A percentile compares a stretch with the other conserved stretches of the same genome.
Conservation (phyloP, 129 eudicot species). For the Centaurea solstitialis region DNA sequence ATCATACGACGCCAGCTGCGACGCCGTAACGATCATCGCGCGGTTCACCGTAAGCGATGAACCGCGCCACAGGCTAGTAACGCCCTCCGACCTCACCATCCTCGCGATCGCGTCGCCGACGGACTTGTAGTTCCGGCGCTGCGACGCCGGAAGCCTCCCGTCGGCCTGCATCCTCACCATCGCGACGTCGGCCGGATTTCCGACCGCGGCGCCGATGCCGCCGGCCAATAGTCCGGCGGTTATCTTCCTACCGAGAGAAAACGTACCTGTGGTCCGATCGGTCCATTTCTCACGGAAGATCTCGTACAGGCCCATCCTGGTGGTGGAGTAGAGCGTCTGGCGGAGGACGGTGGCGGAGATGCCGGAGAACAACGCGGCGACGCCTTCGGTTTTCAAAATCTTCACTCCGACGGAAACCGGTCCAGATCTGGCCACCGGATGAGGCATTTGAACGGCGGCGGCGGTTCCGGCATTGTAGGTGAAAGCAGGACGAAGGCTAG, state of each 20-base stretch:
- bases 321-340: conserved; percentile 72
- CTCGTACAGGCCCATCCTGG: conserved; percentile 85
- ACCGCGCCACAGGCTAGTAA: conserved; percentile 72
- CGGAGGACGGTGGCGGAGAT: conserved; percentile 84
- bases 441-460: conserved; percentile 5
- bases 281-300: conserved; percentile 61
- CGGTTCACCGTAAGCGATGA: conserved; percentile 88
- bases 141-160: conserved; percentile 62
- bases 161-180: conserved; percentile 94
- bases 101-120: conserved; percentile 60
- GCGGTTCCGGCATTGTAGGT: conserved; percentile 34
- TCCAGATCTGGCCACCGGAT: conserved; percentile 32
- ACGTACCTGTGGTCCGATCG: conserved; percentile 38
- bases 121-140: conserved; percentile 63
- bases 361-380: conserved; percentile 70
- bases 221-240: conserved; percentile 72
- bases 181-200: conserved; percentile 85
- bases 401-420: conserved; percentile 57
- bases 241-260: conserved; percentile 53
- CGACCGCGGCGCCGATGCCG: conserved; percentile 77
- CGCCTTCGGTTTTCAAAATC: conserved; percentile 66
- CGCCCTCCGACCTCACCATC: conserved; percentile 58
- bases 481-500: conserved; percentile 50
- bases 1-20: conserved; percentile 83
- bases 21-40: conserved; percentile 86